These are phyloP conservation scores for Candida railenensis DNA, from an alignment of 805 yeast species.

Conservation along the genomic window DNA sequence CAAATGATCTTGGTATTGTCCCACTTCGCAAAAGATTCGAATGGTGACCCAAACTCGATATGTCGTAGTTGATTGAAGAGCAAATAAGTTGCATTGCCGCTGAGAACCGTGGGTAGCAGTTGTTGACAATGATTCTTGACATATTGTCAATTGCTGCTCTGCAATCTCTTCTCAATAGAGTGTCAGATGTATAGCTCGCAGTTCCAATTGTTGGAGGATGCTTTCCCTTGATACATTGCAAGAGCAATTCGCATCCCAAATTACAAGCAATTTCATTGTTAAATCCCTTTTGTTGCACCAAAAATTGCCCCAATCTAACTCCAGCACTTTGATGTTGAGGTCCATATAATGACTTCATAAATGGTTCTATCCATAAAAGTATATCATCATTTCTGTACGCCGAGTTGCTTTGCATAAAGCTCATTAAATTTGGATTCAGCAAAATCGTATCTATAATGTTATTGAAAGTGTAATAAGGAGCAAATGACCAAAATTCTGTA, in stretches of 20 bases:
- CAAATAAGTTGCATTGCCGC: conserved; percentile 38
- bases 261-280: background rate
- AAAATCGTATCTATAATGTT: conserved; percentile 61
- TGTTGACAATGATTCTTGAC: conserved; percentile 31
- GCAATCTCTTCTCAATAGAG: conserved; percentile 43
- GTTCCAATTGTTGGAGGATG: conserved; percentile 8
- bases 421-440: conserved; percentile 39
- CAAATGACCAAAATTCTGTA: conserved; percentile 51
- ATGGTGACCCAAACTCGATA: conserved; percentile 33
- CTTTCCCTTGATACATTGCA: conserved; percentile 13
- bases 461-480: conserved; percentile 53
- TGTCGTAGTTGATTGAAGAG: conserved; percentile 46
- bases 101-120: conserved; percentile 19
- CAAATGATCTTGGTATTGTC: conserved; percentile 27
- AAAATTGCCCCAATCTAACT: conserved; percentile 49
- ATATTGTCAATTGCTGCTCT: conserved; percentile 48
- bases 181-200: conserved; percentile 17
- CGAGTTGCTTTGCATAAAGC: background rate
- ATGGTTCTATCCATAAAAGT: conserved; percentile 55
- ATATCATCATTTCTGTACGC: conserved; percentile 24
- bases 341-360: conserved; percentile 42
- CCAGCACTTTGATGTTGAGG: conserved; percentile 54
- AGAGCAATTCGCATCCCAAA: conserved; percentile 10
- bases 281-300: conserved; percentile 26
- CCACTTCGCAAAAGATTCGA: conserved; percentile 17